Conservation (phyloP, 1,139 yeast genomes). For the Yamadazyma atlantica region DNA sequence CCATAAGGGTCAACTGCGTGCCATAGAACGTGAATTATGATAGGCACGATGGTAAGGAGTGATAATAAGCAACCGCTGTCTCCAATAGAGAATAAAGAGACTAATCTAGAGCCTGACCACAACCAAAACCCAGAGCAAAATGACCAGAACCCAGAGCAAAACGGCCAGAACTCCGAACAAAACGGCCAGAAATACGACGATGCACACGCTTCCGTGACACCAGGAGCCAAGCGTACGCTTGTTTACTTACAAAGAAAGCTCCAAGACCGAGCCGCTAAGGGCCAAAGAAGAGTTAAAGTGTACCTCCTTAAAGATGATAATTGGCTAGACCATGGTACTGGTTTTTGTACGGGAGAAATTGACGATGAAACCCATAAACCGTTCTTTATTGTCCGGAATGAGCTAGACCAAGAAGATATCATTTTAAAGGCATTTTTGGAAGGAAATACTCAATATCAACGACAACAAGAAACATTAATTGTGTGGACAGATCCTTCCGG, state of each 20-base stretch:
- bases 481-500: constrained; percentile 90
- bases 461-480: constrained; percentile 91
- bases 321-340: constrained; percentile 95
- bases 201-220: no score
- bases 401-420: constrained; percentile 56
- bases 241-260: no score
- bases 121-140: no score
- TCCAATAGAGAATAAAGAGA: no score
- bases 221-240: no score
- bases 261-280: no score
- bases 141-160: no score
- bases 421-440: constrained; percentile 65
- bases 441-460: constrained; percentile 80
- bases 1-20: no score
- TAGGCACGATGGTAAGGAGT: constrained; percentile 1
- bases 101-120: no score
- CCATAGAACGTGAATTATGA: not conserved
- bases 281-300: constrained; percentile 82
- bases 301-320: constrained; percentile 76
- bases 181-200: no score
- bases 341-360: constrained; percentile 77
- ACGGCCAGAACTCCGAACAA: no score
- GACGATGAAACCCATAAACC: constrained; percentile 45
- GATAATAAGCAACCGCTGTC: not conserved
- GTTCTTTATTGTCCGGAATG: constrained; percentile 71